Conservation (phyloP, 129 eudicot genomes). For the Calendula officinalis region DNA sequence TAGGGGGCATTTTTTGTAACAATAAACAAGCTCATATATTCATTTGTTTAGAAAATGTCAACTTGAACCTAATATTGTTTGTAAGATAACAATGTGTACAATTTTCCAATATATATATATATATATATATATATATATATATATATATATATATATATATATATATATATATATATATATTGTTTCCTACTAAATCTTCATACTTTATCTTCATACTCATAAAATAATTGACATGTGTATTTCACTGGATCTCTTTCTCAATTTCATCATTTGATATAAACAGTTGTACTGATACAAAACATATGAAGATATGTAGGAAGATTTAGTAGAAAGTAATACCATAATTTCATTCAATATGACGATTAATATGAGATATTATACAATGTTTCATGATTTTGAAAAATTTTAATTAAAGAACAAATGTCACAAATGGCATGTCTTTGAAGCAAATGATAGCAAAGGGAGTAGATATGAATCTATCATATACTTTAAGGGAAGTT, state of each 20-base stretch:
- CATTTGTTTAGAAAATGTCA: no score
- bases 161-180: not conserved
- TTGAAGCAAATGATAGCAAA: not conserved
- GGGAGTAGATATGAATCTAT: slow-evolving; percentile 5
- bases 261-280: no score
- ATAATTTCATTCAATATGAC: no score
- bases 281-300: no score
- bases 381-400: not conserved
- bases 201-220: not conserved
- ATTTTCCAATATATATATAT: not conserved
- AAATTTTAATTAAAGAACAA: not conserved
- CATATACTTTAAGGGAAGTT: slow-evolving; percentile 12
- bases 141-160: slow-evolving; percentile 3
- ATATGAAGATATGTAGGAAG: no score
- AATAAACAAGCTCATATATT: no score
- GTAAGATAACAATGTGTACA: no score
- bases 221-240: no score
- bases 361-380: not conserved
- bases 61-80: no score
- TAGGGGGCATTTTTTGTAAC: no score
- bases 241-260: no score
- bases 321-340: no score
- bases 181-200: not conserved
- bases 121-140: slow-evolving; percentile 3
- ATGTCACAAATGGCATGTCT: not conserved